Percentiles rank a stretch among this genome's conserved stretches.
These are phyloP conservation scores for Gossypium schwendimanii DNA, from an alignment of 441 rosid species.

Conservation along the genomic window DNA sequence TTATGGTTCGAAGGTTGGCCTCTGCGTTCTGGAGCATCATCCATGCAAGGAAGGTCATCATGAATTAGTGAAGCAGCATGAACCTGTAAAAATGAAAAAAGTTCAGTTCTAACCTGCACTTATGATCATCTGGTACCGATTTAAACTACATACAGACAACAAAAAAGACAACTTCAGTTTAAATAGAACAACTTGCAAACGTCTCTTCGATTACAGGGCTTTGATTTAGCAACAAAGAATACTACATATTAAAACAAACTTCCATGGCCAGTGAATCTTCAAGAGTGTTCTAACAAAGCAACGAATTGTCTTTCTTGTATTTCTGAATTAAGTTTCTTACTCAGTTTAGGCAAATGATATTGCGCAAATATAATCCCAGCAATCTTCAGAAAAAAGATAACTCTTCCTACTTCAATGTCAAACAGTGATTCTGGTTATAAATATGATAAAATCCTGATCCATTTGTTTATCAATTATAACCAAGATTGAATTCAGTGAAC, in stretches of 20 bases:
- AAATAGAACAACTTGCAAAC: not conserved
- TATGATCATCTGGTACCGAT: not conserved
- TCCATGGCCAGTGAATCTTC: not conserved
- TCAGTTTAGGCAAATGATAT: too few relatives aligned
- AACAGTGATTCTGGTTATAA: not conserved
- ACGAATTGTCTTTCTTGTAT: too few relatives aligned
- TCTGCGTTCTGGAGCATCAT: conserved; percentile 67
- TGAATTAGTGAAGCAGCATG: conserved; percentile 91
- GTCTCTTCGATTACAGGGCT: not conserved
- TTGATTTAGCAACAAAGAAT: not conserved
- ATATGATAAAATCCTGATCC: not conserved
- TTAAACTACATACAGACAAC: not conserved
- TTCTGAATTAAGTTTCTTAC: too few relatives aligned
- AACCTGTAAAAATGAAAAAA: conserved; percentile 37
- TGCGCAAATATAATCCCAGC: too few relatives aligned
- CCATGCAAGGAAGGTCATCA: conserved; percentile 93
- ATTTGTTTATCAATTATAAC: not conserved
- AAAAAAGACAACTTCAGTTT: not conserved
- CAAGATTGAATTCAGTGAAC: not conserved
- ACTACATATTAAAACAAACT: not conserved
- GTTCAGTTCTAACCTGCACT: not conserved
- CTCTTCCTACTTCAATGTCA: not conserved
- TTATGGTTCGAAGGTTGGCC: conserved; percentile 85
- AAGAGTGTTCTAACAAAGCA: not conserved
- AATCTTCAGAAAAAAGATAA: too few relatives aligned